These are phyloP conservation scores for Cryptococcus amylolentus DNA, from an alignment of 1,284 basidiomycete species.

Conservation along the genomic window DNA sequence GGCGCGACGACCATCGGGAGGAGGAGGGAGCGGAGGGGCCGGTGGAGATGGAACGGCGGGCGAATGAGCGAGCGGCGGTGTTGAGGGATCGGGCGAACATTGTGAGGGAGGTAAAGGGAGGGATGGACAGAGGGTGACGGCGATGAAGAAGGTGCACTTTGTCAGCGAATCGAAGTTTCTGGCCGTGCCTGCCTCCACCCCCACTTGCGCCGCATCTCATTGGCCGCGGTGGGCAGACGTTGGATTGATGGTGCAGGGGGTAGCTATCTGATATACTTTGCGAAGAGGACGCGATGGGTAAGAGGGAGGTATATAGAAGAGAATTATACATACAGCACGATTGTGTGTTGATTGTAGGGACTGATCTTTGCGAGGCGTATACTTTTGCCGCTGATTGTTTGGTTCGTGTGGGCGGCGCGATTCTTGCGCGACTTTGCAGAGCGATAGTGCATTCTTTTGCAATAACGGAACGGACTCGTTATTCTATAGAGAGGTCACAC, in stretches of 20 bases:
- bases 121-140: background rate
- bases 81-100: constrained; percentile 9
- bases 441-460: too few relatives aligned
- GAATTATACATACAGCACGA: too few relatives aligned
- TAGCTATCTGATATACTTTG: background rate
- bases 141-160: background rate
- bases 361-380: too few relatives aligned
- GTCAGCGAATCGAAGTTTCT: background rate
- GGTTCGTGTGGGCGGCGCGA: too few relatives aligned
- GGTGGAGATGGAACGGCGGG: constrained; percentile 2
- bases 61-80: constrained; percentile 7
- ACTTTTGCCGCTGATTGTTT: too few relatives aligned
- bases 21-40: constrained; percentile 1
- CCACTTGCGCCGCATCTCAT: too few relatives aligned
- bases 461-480: too few relatives aligned
- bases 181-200: background rate
- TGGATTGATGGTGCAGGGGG: background rate
- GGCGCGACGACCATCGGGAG: constrained; percentile 4
- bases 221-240: too few relatives aligned
- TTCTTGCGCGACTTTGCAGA: too few relatives aligned
- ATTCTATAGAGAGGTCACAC: too few relatives aligned
- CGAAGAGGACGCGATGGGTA: background rate
- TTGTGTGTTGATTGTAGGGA: too few relatives aligned
- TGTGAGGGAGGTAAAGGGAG: background rate
- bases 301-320: too few relatives aligned